Evolutionary conservation across 441 rosid species (phyloP), one percentile per base, ranked within the genome.

Genomic region (Manihot esculenta): DNA sequence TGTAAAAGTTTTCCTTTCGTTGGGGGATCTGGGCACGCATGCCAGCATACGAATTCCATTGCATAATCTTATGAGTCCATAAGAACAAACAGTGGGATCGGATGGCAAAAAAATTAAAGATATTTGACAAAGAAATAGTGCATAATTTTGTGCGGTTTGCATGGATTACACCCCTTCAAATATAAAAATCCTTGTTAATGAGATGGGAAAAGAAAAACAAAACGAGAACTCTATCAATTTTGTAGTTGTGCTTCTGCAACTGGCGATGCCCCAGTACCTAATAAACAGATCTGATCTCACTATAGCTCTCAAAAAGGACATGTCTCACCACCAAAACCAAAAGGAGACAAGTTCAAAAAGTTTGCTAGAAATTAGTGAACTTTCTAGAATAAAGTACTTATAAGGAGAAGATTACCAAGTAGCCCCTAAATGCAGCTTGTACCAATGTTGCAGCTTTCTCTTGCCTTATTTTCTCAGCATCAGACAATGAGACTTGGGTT

Each of bases 361-460:
- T 64, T 23, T 53, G 48, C 62, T 2, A 53, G 5, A 3, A 50
- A 49, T 38, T 11, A 66, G 7, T 33, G 51, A 70, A 57, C 64
- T 58, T 17, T 24, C 62, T 9, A 44, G 5, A 62, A 62, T n/a
- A 33, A 20, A 7, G 38, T 11, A 47, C 20, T 55, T 62, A 41
- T 10, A 41, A 61, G 15, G 21, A 71, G 70, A 66, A 72, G 61
- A 74, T 80, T 95, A 95, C 99, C 99, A 89, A 77, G 80, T 85
- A 91, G 62, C 99, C 97, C 85, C 97, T 86, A 81, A 91, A 95
- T 70, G 91, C 90, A 82, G 99, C 97, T 83, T 95, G 99, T 44
- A 81, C 89, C 70, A 79, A 68, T 5, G 81, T 90, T 24, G 96
- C 95, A 53, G 98, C 93, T 69, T 84, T 73, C 77, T 87, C 91